Conservation (phyloP, 345 rosid species). For the Citrus glauca region DNA sequence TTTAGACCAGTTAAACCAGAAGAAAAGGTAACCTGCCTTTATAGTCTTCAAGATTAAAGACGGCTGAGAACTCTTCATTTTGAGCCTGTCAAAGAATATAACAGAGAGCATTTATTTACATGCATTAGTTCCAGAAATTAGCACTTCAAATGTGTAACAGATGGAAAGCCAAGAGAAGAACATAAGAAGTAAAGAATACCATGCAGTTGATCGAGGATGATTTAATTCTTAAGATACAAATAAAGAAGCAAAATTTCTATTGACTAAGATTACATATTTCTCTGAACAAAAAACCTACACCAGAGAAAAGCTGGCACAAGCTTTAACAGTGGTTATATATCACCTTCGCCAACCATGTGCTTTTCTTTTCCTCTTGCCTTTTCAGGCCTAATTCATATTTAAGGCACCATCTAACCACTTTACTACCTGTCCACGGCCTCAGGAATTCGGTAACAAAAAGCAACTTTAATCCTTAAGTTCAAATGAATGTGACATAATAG, state of each 20-base stretch:
- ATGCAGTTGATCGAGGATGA: neutral
- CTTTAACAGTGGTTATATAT: neutral
- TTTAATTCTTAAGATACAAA: neutral
- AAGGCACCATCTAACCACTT: neutral
- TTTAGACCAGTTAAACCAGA: neutral
- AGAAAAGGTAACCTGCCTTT: constrained; percentile 50
- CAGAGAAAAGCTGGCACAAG: neutral
- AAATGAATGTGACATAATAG: neutral
- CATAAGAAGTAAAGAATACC: neutral
- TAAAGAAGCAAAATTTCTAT: neutral
- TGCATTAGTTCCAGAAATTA: constrained; percentile 1
- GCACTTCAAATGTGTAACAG: neutral
- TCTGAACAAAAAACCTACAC: neutral
- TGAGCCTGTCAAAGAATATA: constrained; percentile 59
- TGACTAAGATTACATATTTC: neutral
- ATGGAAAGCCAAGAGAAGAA: neutral
- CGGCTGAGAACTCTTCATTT: constrained; percentile 69
- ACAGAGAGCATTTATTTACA: neutral
- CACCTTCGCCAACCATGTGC: neutral
- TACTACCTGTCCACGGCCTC: neutral
- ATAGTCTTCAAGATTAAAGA: constrained; percentile 94
- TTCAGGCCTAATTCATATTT: neutral
- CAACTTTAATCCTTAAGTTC: neutral
- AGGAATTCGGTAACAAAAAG: neutral
- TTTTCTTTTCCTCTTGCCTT: neutral